These are phyloP conservation scores for Ormosia emarginata DNA, from an alignment of 306 rosid species.

Conservation along the genomic window DNA sequence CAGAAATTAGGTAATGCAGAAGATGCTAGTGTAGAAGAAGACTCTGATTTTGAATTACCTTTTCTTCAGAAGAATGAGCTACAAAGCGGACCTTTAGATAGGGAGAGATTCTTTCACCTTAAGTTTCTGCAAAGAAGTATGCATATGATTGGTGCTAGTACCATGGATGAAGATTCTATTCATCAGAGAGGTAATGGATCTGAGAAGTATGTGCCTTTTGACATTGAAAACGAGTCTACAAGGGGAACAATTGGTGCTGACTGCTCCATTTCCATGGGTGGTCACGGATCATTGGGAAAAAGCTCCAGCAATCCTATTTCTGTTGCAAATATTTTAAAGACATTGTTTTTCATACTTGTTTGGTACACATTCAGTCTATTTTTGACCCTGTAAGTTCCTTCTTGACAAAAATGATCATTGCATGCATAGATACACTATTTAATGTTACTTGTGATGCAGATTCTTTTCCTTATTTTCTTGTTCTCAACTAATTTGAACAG, in stretches of 20 bases:
- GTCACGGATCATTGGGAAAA: conserved; percentile 29
- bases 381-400: conserved; percentile 88
- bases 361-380: conserved; percentile 96
- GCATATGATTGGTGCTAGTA: conserved; percentile 42
- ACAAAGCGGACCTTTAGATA: conserved; percentile 34
- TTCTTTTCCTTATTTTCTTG: background rate
- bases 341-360: conserved; percentile 68
- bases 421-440: background rate
- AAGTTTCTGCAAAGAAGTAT: conserved; percentile 41
- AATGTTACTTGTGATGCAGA: background rate
- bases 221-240: conserved; percentile 52
- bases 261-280: conserved; percentile 29
- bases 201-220: conserved; percentile 60
- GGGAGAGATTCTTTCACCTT: conserved; percentile 26
- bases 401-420: conserved; percentile 6
- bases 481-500: conserved; percentile 47
- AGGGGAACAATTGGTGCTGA: conserved; percentile 34
- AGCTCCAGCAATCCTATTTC: conserved; percentile 38
- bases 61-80: conserved; percentile 41
- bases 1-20: conserved; percentile 23
- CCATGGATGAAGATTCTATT: conserved; percentile 47
- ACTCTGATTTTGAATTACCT: conserved; percentile 61
- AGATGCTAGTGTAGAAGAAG: conserved; percentile 46
- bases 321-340: conserved; percentile 61
- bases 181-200: conserved; percentile 41